Evolutionary conservation across 805 yeast genomes (phyloP).

Genomic region (Ogataea neopini): DNA sequence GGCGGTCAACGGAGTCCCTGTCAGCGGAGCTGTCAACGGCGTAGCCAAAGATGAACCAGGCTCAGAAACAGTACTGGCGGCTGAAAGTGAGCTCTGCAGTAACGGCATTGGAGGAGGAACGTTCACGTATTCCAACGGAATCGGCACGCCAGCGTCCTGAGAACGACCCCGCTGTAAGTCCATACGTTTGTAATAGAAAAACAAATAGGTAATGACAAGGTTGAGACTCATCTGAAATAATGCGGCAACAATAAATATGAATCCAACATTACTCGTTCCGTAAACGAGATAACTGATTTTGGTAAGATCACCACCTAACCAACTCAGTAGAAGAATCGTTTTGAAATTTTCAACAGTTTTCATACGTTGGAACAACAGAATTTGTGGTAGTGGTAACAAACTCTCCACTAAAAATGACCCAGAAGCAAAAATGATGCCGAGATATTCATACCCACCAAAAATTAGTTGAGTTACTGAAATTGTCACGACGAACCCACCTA

Average conservation of each 20-base stretch:
- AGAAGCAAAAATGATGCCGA: slow-evolving; percentile 36
- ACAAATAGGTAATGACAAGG: slow-evolving; percentile 70
- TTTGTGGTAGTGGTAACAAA: slow-evolving; percentile 74
- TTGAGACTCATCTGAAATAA: slow-evolving; percentile 77
- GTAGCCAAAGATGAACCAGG: slow-evolving; percentile 12
- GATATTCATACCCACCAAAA: slow-evolving; percentile 27
- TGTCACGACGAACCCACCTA: slow-evolving; percentile 41
- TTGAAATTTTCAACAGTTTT: slow-evolving; percentile 79
- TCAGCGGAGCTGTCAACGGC: slow-evolving; percentile 12
- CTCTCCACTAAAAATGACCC: slow-evolving; percentile 64
- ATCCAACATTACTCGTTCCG: slow-evolving; percentile 71
- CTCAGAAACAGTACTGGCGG: slow-evolving; percentile 9
- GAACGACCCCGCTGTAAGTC: slow-evolving; percentile 17
- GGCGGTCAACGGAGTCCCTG: slow-evolving; percentile 15
- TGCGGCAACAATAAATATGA: slow-evolving; percentile 67
- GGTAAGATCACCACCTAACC: slow-evolving; percentile 87
- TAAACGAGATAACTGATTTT: slow-evolving; percentile 73
- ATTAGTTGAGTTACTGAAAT: slow-evolving; percentile 24
- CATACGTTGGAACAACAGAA: slow-evolving; percentile 63
- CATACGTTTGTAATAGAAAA: slow-evolving; percentile 54
- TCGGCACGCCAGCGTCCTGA: slow-evolving; percentile 3
- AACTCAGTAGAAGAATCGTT: slow-evolving; percentile 68
- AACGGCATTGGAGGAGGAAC: not conserved
- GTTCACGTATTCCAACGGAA: not conserved
- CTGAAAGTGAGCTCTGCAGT: slow-evolving; percentile 3